Percentiles rank a stretch among this genome's conserved stretches.
Evolutionary conservation across 2,329 filamentous ascomycete genomes (phyloP).

Genomic region (Erysiphe pisi): DNA sequence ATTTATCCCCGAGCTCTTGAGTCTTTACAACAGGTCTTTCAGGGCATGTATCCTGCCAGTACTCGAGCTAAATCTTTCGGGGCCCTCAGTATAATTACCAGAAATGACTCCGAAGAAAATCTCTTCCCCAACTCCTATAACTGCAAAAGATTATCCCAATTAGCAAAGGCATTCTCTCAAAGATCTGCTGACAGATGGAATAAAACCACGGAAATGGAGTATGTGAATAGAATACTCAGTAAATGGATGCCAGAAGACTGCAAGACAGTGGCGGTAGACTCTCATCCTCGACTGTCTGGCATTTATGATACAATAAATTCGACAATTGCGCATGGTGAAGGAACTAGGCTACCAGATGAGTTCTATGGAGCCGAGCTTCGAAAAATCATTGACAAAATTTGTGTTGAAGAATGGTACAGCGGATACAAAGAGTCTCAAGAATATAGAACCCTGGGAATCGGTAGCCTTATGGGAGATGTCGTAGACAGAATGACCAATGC

Average conservation of each 20-base stretch:
- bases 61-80: constrained; percentile 45
- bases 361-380: constrained; percentile 73
- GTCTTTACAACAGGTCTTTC: constrained; percentile 64
- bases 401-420: constrained; percentile 83
- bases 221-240: constrained; percentile 64
- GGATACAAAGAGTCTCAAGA: constrained; percentile 76
- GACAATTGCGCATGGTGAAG: constrained; percentile 70
- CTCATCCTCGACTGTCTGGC: constrained; percentile 70
- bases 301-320: constrained; percentile 93
- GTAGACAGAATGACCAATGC: constrained; percentile 62
- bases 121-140: constrained; percentile 67
- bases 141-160: constrained; percentile 60
- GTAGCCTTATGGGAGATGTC: constrained; percentile 71
- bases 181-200: constrained; percentile 66
- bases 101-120: constrained; percentile 60
- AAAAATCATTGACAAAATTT: constrained; percentile 59
- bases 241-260: constrained; percentile 73
- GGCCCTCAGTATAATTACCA: constrained; percentile 54
- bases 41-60: constrained; percentile 58
- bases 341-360: constrained; percentile 65
- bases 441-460: constrained; percentile 83
- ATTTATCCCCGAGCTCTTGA: constrained; percentile 66
- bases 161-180: constrained; percentile 60
- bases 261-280: constrained; percentile 66
- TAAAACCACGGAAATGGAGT: constrained; percentile 65